Evolutionary conservation across 1,284 basidiomycete species (phyloP), one percentile per base, ranked within the genome.

Genomic region (Tetrapyrgos nigripes): DNA sequence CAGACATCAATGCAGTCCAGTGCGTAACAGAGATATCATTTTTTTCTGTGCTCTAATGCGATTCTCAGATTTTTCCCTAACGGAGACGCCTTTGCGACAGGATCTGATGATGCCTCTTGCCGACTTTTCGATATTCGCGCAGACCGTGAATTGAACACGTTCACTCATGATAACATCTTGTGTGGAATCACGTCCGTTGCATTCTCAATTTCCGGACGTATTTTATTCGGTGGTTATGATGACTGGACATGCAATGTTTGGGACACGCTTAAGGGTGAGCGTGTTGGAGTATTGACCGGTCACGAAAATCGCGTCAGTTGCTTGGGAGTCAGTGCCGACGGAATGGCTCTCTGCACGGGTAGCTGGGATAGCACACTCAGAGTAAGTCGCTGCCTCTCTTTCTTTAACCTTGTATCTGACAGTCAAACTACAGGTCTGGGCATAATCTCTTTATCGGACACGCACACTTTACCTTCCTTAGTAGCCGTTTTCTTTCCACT

Each of bases 191-290:
- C 97, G 11, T 97, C 96, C 3, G 96, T 99, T 65, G 96, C 94
- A 14, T 99, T 99, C 82, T 98, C 96, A 1, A 92, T 94, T 65
- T 98, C 96, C 14, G 97, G 97, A 49, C 92, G 97, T 60, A 92
- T 99, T 67, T 85, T 99, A 49, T 98, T 99, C 70, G 97, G 96
- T 64, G 97, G 97, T 44, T 99, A 98, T 74, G 97, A 99, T 75
- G 97, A 99, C 76, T 98, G 97, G 92, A 98, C 97, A 66, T 96
- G 93, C 83, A 98, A 98, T 72, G 97, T 98, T 49, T 99, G 97
- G 97, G 97, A 99, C 73, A 98, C 96, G 44, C 85, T 99, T 71
- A 97, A 97, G 78, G 97, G 96, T 58, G 97, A 99, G 76, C 91
- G 97, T 58, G 95, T 98, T 31, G 97, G 97, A 60, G 96, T 98